A percentile compares a stretch with the other conserved stretches of the same genome.
These are phyloP conservation scores for Cyberlindnera galapagoensis DNA, from an alignment of 805 yeast species.

Conservation along the genomic window DNA sequence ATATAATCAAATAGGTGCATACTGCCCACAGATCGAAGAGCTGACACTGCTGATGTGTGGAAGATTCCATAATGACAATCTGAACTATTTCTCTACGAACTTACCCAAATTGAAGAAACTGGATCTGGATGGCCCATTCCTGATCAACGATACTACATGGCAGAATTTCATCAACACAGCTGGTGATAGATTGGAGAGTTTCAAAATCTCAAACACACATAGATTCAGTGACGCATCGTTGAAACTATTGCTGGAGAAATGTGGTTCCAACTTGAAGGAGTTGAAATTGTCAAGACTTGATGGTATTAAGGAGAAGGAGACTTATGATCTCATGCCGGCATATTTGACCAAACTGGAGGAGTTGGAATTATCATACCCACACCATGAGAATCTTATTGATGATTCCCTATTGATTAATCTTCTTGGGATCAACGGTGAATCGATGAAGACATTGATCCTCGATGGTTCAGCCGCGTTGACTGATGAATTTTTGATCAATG, in stretches of 20 bases:
- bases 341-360: constrained; percentile 46
- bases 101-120: constrained; percentile 48
- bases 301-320: constrained; percentile 52
- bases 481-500: constrained; percentile 52
- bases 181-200: constrained; percentile 46
- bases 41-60: constrained; percentile 89
- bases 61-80: constrained; percentile 70
- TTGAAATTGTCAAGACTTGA: constrained; percentile 66
- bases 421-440: constrained; percentile 54
- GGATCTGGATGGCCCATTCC: constrained; percentile 83
- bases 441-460: constrained; percentile 49
- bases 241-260: constrained; percentile 51
- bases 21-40: constrained; percentile 64
- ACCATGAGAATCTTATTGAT: constrained; percentile 53
- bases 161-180: constrained; percentile 56
- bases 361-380: constrained; percentile 66
- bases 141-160: constrained; percentile 77
- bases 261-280: constrained; percentile 48
- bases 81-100: constrained; percentile 56
- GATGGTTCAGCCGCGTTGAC: constrained; percentile 74
- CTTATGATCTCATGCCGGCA: constrained; percentile 61
- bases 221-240: constrained; percentile 67
- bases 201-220: constrained; percentile 77
- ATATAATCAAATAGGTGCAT: constrained; percentile 63
- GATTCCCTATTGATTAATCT: constrained; percentile 63